phyloP scores from a whole-genome alignment of 441 rosid genomes.

The Pelargonium australe region DNA sequence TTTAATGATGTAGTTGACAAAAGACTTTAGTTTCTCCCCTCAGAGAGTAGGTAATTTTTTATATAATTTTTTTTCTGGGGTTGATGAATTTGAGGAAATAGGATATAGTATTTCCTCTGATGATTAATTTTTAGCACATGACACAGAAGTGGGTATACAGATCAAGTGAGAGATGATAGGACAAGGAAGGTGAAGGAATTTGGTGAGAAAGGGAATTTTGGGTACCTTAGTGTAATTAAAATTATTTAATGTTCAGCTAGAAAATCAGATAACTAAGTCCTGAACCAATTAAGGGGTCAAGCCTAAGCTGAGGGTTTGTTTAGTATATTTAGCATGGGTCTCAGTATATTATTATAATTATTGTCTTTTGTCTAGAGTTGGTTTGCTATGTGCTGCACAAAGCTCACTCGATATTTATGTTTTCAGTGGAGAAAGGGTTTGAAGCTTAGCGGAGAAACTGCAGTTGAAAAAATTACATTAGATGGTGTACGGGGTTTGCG shows the following conservation, averaged over 20 bases:
- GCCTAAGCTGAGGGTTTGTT: background rate
- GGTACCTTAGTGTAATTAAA: background rate
- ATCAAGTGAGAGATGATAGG: background rate
- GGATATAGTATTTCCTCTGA: background rate
- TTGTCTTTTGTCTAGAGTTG: slow-evolving; percentile 2
- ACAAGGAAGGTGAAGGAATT: background rate
- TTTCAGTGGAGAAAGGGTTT: slow-evolving; percentile 97
- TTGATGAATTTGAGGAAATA: background rate
- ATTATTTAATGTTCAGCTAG: background rate
- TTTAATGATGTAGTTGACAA: too few relatives aligned
- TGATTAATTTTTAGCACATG: background rate
- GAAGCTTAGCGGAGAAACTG: slow-evolving; percentile 94
- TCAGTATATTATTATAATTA: background rate
- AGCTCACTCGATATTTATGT: slow-evolving; percentile 16
- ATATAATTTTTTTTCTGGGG: background rate
- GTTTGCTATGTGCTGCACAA: slow-evolving; percentile 1
- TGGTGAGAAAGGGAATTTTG: background rate
- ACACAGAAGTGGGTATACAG: background rate
- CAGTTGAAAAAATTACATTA: slow-evolving; percentile 88
- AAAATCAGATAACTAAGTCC: background rate
- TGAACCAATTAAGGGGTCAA: background rate
- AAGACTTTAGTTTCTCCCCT: too few relatives aligned
- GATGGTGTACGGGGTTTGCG: slow-evolving; percentile 95
- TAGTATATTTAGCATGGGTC: background rate
- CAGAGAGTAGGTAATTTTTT: background rate